Conservation (phyloP, 106 monocot genomes). For the Xerophyta viscosa region DNA sequence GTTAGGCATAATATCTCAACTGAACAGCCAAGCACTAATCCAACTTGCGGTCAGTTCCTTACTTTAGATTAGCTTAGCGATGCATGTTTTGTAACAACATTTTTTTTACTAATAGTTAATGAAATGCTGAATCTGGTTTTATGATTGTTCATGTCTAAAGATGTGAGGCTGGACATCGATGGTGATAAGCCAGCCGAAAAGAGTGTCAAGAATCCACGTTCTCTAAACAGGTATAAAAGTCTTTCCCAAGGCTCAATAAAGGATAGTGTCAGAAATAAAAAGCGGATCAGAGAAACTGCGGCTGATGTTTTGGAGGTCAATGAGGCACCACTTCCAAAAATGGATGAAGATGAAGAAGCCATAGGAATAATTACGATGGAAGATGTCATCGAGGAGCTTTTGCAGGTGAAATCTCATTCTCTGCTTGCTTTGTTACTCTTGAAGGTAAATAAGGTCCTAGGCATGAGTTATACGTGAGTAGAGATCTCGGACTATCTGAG, state of each 20-base stretch:
- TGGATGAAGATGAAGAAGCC: constrained; percentile 74
- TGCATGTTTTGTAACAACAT: no score
- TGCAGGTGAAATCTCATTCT: no score
- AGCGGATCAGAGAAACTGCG: constrained; percentile 34
- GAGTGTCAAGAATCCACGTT: constrained; percentile 12
- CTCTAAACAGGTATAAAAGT: constrained; percentile 51
- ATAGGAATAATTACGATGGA: constrained; percentile 98
- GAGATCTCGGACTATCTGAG: no score
- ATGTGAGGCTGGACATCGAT: constrained; percentile 51
- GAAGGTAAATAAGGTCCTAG: no score
- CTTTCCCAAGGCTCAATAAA: constrained; percentile 16
- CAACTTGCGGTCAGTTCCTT: constrained; percentile 34
- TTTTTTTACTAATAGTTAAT: no score
- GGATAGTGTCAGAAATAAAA: constrained; percentile 33
- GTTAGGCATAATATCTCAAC: constrained; percentile 28
- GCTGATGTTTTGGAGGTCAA: constrained; percentile 59
- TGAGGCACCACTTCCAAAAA: constrained; percentile 39
- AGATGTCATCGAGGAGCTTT: constrained; percentile 94
- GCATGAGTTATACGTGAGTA: no score
- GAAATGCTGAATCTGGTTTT: background rate
- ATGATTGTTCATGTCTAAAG: background rate
- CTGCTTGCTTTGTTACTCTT: no score
- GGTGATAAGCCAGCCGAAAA: constrained; percentile 34
- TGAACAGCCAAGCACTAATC: constrained; percentile 10
- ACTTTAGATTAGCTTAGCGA: no score